Evolutionary conservation across 129 eudicot species (phyloP).

Genomic region (Helianthus tuberosus): DNA sequence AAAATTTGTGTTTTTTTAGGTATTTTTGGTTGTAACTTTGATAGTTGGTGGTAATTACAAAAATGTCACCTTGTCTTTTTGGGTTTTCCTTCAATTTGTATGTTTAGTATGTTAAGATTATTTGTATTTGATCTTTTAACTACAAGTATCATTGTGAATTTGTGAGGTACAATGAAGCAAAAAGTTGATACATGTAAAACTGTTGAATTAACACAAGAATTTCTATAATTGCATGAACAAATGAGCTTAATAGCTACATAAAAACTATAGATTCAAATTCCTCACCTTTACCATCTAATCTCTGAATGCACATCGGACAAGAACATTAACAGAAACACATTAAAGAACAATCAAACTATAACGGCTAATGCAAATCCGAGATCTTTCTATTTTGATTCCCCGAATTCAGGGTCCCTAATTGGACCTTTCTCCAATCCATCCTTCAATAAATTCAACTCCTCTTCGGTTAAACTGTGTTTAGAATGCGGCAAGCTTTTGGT

Average conservation of each 20-base stretch:
- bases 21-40: no score
- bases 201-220: constrained; percentile 27
- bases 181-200: constrained; percentile 27
- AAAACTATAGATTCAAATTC: constrained; percentile 33
- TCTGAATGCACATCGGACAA: constrained; percentile 29
- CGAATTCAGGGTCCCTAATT: constrained; percentile 50
- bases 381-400: constrained; percentile 43
- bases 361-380: constrained; percentile 23
- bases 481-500: constrained; percentile 38
- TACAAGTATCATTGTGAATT: no score
- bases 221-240: constrained; percentile 35
- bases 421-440: constrained; percentile 60
- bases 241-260: constrained; percentile 31
- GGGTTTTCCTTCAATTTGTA: no score
- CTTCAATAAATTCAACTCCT: constrained; percentile 73
- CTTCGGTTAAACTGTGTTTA: constrained; percentile 79
- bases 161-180: not conserved
- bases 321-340: constrained; percentile 10
- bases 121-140: no score
- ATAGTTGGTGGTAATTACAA: no score
- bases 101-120: no score
- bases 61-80: no score
- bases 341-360: constrained; percentile 22
- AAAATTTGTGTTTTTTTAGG: no score
- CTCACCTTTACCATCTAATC: constrained; percentile 31